Base-by-base conservation (phyloP, 1,284 basidiomycete species). In the Pterula multifida region DNA sequence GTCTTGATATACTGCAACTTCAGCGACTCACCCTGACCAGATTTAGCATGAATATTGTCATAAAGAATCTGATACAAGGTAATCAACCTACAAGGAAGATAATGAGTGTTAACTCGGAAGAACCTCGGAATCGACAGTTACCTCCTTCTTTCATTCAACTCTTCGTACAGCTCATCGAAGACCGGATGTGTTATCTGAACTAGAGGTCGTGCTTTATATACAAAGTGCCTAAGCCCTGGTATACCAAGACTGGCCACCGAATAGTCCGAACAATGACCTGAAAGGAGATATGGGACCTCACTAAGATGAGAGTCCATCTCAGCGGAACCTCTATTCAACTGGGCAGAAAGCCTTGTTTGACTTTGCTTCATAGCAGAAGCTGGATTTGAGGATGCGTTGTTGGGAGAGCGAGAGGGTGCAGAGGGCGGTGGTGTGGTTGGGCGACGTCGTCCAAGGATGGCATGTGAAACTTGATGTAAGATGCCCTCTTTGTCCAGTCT, bases 201-300 rank as follows among this genome's bases (percentile, higher is more conserved):
- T 56, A 90, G 79, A 15, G 79, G 69, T 17, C 90, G 76, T 17
- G 88, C 90, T 67, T 96, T 97, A 72, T 96, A 98, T 49, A 96
- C 68, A 61, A 98, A 98, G 65, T 98, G 95, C 24, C 89, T 78
- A 23, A 98, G 66, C 0, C 93, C 93, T 1, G 91, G 87, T 50
- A 95, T 84, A 2, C 81, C 81, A 1, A 98, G 68, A 42, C 86
- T 83, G 2, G 77, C 72, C 19, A 80, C 80, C 3, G 73, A 70
- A 57, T 89, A 88, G 47, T 79, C 72, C 1, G 76, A 77, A 15
- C 28, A 32, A 19, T 9, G 9, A 17, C 39, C 39, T 9, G 9
- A 6, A 9, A 22, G n/a, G 21, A 42, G 19, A 17, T 6, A 42
- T n/a, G 39, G 39, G 6, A 42, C 39, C 39, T 17, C 9, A 17